These are phyloP conservation scores for Kodamaea restingae DNA, from an alignment of 805 yeast species.

Conservation along the genomic window DNA sequence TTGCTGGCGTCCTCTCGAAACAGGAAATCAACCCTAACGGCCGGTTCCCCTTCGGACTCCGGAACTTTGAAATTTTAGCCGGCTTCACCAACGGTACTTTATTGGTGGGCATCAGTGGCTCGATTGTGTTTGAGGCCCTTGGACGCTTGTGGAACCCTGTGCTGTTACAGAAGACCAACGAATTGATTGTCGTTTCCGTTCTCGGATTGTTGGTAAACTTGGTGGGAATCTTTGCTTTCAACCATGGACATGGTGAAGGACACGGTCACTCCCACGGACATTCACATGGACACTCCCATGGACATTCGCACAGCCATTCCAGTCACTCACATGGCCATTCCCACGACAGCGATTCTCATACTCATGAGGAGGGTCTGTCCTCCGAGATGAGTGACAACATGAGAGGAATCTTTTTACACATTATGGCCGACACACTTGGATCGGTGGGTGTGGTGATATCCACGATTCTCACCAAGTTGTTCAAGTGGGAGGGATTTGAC, in stretches of 20 bases:
- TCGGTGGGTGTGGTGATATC: constrained; percentile 96
- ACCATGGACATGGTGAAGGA: constrained; percentile 66
- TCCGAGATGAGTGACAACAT: constrained; percentile 56
- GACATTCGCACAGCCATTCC: constrained; percentile 34
- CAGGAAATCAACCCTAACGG: constrained; percentile 45
- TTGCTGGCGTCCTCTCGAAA: constrained; percentile 64
- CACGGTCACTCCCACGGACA: constrained; percentile 37
- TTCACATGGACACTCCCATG: constrained; percentile 34
- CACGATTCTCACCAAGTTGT: constrained; percentile 67
- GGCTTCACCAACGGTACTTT: constrained; percentile 94
- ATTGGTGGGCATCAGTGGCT: constrained; percentile 81
- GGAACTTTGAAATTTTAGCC: constrained; percentile 83
- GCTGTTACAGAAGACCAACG: constrained; percentile 71
- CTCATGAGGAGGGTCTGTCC: constrained; percentile 8
- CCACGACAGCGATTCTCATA: constrained; percentile 20
- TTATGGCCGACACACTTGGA: constrained; percentile 92
- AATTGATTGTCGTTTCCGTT: constrained; percentile 76
- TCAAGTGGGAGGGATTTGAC: constrained; percentile 74
- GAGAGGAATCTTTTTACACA: constrained; percentile 92
- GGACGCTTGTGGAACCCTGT: constrained; percentile 80
- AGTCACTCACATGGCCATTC: constrained; percentile 30
- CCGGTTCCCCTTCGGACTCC: constrained; percentile 82
- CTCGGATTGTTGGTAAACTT: constrained; percentile 84
- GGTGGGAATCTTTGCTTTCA: constrained; percentile 92
- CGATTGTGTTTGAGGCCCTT: constrained; percentile 81